phyloP scores from a whole-genome alignment of 225 moss, liverwort and hornwort species.

The Straminergon stramineum region DNA sequence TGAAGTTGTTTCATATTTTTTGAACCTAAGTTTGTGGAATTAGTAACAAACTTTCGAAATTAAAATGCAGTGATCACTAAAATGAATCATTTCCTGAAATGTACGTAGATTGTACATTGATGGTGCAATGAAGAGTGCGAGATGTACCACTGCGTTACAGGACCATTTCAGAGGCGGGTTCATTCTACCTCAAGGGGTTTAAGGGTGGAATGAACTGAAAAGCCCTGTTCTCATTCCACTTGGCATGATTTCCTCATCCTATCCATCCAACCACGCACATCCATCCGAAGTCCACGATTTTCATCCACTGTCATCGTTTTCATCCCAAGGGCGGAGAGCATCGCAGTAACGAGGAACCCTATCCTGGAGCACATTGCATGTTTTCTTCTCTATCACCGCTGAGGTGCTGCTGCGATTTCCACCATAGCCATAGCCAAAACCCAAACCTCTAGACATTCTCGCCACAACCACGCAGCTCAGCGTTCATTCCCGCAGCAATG shows the following conservation, averaged over 20 bases:
- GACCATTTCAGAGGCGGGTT: background rate
- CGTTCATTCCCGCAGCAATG: conserved; percentile 5
- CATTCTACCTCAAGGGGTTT: background rate
- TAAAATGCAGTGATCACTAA: background rate
- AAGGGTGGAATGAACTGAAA: background rate
- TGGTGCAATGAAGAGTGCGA: background rate
- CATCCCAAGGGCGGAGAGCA: background rate
- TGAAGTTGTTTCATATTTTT: fast-evolving
- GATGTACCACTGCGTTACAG: background rate
- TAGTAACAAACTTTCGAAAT: background rate
- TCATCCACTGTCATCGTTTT: background rate
- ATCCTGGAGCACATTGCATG: background rate
- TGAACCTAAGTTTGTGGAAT: background rate
- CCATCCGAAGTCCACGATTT: background rate
- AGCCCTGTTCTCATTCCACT: background rate
- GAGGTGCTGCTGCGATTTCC: background rate
- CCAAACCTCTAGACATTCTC: background rate
- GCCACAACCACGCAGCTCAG: background rate
- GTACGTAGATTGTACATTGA: background rate
- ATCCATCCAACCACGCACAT: background rate
- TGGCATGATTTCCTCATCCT: background rate
- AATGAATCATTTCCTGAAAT: background rate
- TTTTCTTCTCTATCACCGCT: background rate
- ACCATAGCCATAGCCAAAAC: background rate
- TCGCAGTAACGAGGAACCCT: background rate